Percentiles rank a stretch among this genome's conserved stretches.
Evolutionary conservation across 306 rosid genomes (phyloP).

Genomic region (Senna tora): DNA sequence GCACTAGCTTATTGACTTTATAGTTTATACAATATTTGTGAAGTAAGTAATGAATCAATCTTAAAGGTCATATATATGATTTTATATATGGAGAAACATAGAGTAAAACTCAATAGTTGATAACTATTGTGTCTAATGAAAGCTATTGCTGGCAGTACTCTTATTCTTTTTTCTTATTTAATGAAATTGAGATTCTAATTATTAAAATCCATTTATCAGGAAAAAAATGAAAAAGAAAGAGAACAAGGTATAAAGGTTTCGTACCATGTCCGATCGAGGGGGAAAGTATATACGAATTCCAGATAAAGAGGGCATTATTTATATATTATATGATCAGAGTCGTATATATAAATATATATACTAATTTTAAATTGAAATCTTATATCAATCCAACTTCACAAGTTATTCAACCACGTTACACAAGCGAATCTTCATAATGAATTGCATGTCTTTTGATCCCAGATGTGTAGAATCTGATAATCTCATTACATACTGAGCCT

Average conservation of each 20-base stretch:
- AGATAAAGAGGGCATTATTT: constrained; percentile 3
- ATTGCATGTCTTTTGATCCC: no score
- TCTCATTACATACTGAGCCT: no score
- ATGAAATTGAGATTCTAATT: neutral
- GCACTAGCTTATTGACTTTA: neutral
- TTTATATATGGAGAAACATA: neutral
- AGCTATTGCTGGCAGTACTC: neutral
- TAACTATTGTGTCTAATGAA: neutral
- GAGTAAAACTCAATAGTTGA: neutral
- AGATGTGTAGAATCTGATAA: no score
- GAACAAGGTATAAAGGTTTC: constrained; percentile 44
- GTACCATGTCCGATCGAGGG: constrained; percentile 14
- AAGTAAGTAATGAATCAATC: neutral
- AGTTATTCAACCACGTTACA: no score
- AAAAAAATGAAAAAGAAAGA: neutral
- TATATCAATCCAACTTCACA: no score
- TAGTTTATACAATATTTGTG: neutral
- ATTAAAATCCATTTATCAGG: neutral
- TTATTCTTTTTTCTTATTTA: neutral
- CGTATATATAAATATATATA: no score
- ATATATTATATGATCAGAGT: no score
- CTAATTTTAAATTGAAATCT: no score
- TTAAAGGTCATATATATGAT: neutral
- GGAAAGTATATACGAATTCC: constrained; percentile 46
- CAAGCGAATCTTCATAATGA: no score